phyloP scores from a whole-genome alignment of 257 asterid genomes.

The Oldenlandia corymbosa region DNA sequence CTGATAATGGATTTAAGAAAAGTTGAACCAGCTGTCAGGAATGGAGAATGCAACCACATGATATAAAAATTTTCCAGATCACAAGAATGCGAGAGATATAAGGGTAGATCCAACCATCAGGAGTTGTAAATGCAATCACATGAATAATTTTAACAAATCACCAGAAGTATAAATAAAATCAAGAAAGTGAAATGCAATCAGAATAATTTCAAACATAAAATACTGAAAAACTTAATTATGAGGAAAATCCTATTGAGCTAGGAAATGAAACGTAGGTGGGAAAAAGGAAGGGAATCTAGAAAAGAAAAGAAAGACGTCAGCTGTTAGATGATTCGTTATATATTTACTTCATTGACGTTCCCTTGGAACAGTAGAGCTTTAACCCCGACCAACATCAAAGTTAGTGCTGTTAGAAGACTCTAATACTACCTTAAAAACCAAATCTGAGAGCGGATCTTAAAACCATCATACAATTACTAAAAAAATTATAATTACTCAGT shows the following conservation, averaged over 20 bases:
- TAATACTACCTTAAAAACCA: not conserved
- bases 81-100: not conserved
- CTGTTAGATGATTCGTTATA: no score
- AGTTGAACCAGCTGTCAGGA: slow-evolving; percentile 5
- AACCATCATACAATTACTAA: no score
- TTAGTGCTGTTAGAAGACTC: not conserved
- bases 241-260: no score
- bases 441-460: not conserved
- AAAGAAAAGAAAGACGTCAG: not conserved
- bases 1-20: slow-evolving; percentile 37
- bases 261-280: not conserved
- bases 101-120: not conserved
- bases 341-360: no score
- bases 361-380: no score
- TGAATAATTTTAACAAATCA: no score
- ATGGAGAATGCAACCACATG: not conserved
- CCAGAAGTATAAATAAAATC: no score
- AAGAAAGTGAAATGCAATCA: no score
- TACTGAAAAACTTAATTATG: no score
- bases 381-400: not conserved
- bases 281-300: no score
- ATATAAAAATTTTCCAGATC: not conserved
- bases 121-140: not conserved
- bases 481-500: not conserved
- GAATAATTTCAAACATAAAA: no score